phyloP scores from a whole-genome alignment of 2,329 filamentous ascomycete species.

The Pseudogymnoascus sp. region DNA sequence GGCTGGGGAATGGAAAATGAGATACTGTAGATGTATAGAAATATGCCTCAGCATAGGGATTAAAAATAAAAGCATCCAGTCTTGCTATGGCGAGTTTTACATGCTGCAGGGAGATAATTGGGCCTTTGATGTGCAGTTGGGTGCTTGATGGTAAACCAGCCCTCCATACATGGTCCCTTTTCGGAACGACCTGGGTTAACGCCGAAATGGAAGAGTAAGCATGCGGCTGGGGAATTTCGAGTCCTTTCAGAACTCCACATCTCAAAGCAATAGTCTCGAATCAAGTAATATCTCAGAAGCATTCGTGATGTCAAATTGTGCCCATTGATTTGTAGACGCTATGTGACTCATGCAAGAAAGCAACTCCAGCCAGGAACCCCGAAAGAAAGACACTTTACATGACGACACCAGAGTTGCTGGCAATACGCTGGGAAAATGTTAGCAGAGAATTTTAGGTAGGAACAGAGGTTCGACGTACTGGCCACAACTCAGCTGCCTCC shows the following conservation, averaged over 20 bases:
- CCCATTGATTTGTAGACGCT: constrained; percentile 15
- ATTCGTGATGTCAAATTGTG: constrained; percentile 8
- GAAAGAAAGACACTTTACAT: constrained; percentile 63
- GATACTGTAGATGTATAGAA: background rate
- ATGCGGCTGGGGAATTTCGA: background rate
- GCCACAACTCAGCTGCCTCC: constrained; percentile 99
- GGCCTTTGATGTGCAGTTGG: background rate
- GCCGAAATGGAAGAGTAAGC: background rate
- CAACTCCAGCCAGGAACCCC: constrained; percentile 20
- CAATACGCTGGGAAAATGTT: constrained; percentile 68
- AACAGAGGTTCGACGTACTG: constrained; percentile 51
- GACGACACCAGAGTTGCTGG: constrained; percentile 99
- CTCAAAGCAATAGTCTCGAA: background rate
- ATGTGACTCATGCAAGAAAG: constrained; percentile 16
- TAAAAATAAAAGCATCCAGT: background rate
- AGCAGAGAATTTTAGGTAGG: constrained; percentile 20
- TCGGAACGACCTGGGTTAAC: background rate
- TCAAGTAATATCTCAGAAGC: constrained; percentile 5
- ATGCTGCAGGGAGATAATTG: background rate
- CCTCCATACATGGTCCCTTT: background rate
- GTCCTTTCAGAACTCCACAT: background rate
- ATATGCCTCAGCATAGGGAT: background rate
- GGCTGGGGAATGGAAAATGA: background rate
- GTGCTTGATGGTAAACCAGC: background rate
- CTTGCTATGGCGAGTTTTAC: background rate